Conservation (phyloP, 176 grass and related monocot genomes). For the Melocanna baccifera region DNA sequence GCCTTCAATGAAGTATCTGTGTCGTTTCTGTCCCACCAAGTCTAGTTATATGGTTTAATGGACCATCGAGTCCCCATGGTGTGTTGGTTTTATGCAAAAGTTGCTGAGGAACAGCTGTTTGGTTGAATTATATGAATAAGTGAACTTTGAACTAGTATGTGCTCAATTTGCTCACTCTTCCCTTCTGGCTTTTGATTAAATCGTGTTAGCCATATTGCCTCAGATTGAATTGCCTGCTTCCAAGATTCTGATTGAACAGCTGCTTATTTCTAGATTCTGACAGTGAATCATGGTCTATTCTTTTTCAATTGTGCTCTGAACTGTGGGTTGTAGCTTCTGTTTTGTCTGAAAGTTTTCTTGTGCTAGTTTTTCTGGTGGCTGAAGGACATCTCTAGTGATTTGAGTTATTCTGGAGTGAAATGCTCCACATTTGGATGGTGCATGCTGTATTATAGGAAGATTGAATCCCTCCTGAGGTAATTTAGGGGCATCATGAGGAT, state of each 20-base stretch:
- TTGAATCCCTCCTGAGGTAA: no score
- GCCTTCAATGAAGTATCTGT: neutral
- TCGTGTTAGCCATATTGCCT: neutral
- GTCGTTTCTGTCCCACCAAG: neutral
- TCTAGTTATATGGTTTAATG: neutral
- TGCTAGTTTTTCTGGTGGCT: neutral
- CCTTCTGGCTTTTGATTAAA: neutral
- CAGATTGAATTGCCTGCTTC: neutral
- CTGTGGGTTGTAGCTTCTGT: neutral
- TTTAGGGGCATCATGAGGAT: no score
- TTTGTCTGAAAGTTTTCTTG: neutral
- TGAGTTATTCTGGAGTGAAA: neutral
- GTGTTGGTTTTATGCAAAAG: neutral
- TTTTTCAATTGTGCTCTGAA: neutral
- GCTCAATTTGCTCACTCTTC: neutral
- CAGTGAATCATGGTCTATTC: neutral
- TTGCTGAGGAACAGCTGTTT: neutral
- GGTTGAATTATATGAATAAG: constrained; percentile 14
- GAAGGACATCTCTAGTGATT: neutral
- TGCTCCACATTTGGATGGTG: neutral
- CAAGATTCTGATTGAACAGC: neutral
- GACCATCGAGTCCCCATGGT: neutral
- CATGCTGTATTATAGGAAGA: neutral
- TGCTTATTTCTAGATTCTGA: neutral
- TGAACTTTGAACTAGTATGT: neutral